Base-by-base conservation (phyloP, 1,284 basidiomycete genomes). In the Melampsora larici-populina region DNA sequence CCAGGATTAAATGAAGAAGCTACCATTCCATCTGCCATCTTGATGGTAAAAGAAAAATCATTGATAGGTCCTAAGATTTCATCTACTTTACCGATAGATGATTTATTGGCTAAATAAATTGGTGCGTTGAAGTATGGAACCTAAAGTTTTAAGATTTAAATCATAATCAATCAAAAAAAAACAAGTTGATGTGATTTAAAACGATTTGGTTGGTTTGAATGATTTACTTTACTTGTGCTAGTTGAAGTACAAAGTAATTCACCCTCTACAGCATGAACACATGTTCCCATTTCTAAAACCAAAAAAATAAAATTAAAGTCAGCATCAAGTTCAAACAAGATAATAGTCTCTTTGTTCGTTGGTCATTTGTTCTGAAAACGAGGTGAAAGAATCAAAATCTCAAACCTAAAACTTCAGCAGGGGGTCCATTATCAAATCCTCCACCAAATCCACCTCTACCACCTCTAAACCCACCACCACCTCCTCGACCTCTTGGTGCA, bases 111-210 rank as follows among this genome's bases (percentile, higher is more conserved):
- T 70, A 99, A 89, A 85, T 97, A 99, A 84, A 99, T 97, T 73
- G 97, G 96, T 0, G 97, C 96, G 85, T 99, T 99, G 88, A 99
- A 99, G 86, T 97, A 97, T 0, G 97, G 97, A 18, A 99, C 85
- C 81, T 85, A 81, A 17, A 4, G 21, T 36, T 15, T 9, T 29
- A 26, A 29, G 29, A 24, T n/a, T 6, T 9, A 21, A 18, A 51
- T 24, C 24, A 31, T 29, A 29, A 33, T 46, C 17, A n/a, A n/a
- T n/a, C n/a, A n/a, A n/a, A n/a, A n/a, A n/a, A n/a, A n/a, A n/a
- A n/a, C n/a, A n/a, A n/a, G n/a, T n/a, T n/a, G n/a, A n/a, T n/a
- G n/a, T n/a, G n/a, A n/a, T n/a, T n/a, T n/a, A n/a, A n/a, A n/a
- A n/a, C n/a, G n/a, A n/a, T n/a, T n/a, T n/a, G 76, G 17, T 24